Base-by-base conservation (phyloP, 1,284 basidiomycete species). In the Leccinum olivaceoglutinosum region DNA sequence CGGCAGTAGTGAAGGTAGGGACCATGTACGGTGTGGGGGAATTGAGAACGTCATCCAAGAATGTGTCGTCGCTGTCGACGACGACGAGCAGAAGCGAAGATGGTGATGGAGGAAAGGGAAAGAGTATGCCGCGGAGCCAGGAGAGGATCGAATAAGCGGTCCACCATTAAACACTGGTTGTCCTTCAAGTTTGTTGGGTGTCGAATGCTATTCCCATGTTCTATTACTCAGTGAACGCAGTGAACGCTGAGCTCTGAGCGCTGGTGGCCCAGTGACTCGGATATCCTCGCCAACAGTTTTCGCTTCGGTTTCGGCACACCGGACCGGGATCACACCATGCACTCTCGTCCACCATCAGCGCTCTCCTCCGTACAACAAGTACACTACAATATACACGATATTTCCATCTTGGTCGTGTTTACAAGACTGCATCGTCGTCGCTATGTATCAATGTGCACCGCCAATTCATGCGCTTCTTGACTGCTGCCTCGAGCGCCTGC, bases 401-500 rank as follows among this genome's bases (percentile, higher is more conserved):
- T 12, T 18, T 11, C 18, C 46, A 21, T 21, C 18, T 49, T 21
- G 6, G 5, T 51, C 49, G 25, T 29, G n/a, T 46, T 18, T 18
- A 46, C 44, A 25, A 51, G 12, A 11, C n/a, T 49, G 9, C 49
- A 7, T 54, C 53, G 14, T 54, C 14, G 53, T 54, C 53, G 8
- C 29, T 29, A 29, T 29, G 25, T 14, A 21, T 62, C 18, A 63
- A 36, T 46, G 58, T 2, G 2, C 25, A 21, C 6, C 2, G 3
- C 60, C 64, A 29, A 9, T 65, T 65, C 39, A 41, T 18, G 9
- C 36, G 63, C 41, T 55, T 76, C 58, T 60, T 53, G 10, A 73
- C 73, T 2, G 85, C 86, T 25, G 72, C 75, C 67, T 82, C 78
- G 60, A 95, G 77, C 7, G 91, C 93, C 68, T 84, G 82, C 69